phyloP scores from a whole-genome alignment of 768 basidiomycete species.

The Lactarius hengduanensis region DNA sequence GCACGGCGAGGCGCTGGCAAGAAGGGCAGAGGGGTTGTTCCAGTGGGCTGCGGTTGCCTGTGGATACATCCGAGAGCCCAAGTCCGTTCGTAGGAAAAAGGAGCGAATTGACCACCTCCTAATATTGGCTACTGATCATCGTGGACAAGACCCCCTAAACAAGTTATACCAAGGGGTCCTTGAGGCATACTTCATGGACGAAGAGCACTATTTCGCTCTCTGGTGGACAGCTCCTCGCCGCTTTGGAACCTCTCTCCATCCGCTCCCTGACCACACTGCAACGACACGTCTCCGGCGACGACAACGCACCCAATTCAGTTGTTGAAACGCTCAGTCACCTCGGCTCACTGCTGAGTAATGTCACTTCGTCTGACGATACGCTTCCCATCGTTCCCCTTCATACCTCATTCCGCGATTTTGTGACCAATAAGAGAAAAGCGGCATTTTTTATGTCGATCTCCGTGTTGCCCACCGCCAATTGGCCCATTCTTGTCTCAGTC shows the following conservation, averaged over 20 bases:
- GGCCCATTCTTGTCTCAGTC: not conserved
- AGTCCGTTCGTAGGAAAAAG: not conserved
- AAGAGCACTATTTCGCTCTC: conserved; percentile 1
- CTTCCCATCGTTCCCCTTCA: conserved; percentile 3
- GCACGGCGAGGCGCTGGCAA: not conserved
- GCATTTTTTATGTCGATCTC: not conserved
- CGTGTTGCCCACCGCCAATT: not conserved
- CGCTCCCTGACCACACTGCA: not conserved
- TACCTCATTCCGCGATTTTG: conserved; percentile 2
- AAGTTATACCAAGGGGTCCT: not conserved
- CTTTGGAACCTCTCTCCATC: conserved; percentile 10
- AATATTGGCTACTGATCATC: not conserved
- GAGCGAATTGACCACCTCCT: not conserved
- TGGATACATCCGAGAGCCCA: not conserved
- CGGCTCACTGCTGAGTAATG: conserved; percentile 9
- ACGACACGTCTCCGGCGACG: not conserved
- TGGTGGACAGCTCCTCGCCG: conserved; percentile 4
- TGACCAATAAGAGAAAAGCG: not conserved
- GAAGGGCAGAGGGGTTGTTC: conserved; percentile 3
- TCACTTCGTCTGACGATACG: not conserved
- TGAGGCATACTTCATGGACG: not conserved
- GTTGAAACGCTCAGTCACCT: not conserved
- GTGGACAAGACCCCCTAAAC: not conserved
- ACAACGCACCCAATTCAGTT: not conserved
- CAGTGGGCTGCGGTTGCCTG: not conserved